Evolutionary conservation across 768 basidiomycete species (phyloP).

Genomic region (Xerocomus brunneocitrinus): DNA sequence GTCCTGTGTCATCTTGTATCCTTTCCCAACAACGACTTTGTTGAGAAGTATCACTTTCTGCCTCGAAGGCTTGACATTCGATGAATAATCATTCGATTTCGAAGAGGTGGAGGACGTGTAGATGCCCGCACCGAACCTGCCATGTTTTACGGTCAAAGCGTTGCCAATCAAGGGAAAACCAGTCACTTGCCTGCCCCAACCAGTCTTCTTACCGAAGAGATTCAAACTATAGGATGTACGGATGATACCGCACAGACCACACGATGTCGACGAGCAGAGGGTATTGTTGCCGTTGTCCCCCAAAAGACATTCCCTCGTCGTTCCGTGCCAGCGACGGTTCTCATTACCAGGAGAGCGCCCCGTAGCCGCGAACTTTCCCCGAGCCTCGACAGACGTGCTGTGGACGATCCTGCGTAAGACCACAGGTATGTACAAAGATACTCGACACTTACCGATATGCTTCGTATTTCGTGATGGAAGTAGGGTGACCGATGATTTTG

Average conservation of each 20-base stretch:
- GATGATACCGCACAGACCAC: constrained; percentile 62
- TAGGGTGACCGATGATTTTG: constrained; percentile 53
- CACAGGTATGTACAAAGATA: background rate
- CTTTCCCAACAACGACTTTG: constrained; percentile 69
- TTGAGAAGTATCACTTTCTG: constrained; percentile 68
- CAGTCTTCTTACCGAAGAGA: constrained; percentile 64
- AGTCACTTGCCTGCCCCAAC: constrained; percentile 56
- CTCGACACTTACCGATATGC: constrained; percentile 48
- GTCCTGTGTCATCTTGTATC: constrained; percentile 60
- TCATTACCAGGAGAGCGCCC: constrained; percentile 64
- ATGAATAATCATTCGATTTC: constrained; percentile 72
- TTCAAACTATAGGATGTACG: constrained; percentile 60
- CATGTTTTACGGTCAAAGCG: constrained; percentile 3
- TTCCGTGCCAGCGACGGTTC: constrained; percentile 74
- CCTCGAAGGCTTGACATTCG: constrained; percentile 49
- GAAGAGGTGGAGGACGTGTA: constrained; percentile 79
- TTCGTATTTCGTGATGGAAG: constrained; percentile 51
- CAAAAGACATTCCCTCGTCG: constrained; percentile 57
- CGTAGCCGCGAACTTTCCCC: constrained; percentile 51
- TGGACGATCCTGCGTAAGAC: constrained; percentile 1
- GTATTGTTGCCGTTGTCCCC: constrained; percentile 57
- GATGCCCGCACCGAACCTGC: constrained; percentile 64
- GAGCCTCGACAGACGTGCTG: constrained; percentile 53
- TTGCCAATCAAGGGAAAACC: background rate
- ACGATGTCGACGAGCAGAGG: constrained; percentile 49